A percentile compares a stretch with the other conserved stretches of the same genome.
Conservation (phyloP, 352 stramenopile genomes). For the Elongisporangium anandrum region DNA sequence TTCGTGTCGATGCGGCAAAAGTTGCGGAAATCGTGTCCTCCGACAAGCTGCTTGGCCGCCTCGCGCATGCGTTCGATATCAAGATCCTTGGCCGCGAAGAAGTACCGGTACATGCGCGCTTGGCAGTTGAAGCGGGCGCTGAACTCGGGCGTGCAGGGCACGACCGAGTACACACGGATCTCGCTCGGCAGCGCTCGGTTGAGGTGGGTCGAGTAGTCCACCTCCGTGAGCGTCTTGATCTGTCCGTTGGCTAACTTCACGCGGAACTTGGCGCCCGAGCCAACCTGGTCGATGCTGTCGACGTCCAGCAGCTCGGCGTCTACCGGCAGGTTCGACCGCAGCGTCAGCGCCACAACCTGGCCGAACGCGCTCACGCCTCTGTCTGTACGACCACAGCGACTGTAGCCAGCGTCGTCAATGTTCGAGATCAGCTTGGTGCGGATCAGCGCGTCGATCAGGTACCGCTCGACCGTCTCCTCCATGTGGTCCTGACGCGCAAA, state of each 20-base stretch:
- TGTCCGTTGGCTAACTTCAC: slow-evolving; percentile 51
- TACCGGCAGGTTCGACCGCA: slow-evolving; percentile 75
- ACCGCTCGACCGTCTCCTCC: slow-evolving; percentile 92
- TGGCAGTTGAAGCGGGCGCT: slow-evolving; percentile 93
- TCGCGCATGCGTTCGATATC: slow-evolving; percentile 85
- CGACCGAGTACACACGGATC: slow-evolving; percentile 83
- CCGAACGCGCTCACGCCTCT: slow-evolving; percentile 91
- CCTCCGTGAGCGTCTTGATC: slow-evolving; percentile 82
- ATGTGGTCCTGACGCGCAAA: slow-evolving; percentile 86
- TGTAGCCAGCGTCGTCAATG: slow-evolving; percentile 87
- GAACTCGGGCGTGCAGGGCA: slow-evolving; percentile 81
- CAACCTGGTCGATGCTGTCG: slow-evolving; percentile 62
- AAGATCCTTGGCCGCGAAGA: slow-evolving; percentile 85
- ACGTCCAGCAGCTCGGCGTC: slow-evolving; percentile 59
- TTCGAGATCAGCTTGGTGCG: slow-evolving; percentile 90
- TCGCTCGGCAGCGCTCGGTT: slow-evolving; percentile 94
- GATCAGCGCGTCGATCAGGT: slow-evolving; percentile 92
- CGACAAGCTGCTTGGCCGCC: slow-evolving; percentile 87
- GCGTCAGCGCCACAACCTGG: slow-evolving; percentile 63
- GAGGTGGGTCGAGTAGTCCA: slow-evolving; percentile 95
- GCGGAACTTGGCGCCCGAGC: slow-evolving; percentile 54
- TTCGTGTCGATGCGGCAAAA: slow-evolving; percentile 99
- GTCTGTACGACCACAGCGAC: slow-evolving; percentile 96
- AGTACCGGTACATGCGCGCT: slow-evolving; percentile 97
- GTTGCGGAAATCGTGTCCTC: slow-evolving; percentile 98